These are phyloP conservation scores for Podospora australis DNA, from an alignment of 495 filamentous ascomycete genomes.

Conservation along the genomic window DNA sequence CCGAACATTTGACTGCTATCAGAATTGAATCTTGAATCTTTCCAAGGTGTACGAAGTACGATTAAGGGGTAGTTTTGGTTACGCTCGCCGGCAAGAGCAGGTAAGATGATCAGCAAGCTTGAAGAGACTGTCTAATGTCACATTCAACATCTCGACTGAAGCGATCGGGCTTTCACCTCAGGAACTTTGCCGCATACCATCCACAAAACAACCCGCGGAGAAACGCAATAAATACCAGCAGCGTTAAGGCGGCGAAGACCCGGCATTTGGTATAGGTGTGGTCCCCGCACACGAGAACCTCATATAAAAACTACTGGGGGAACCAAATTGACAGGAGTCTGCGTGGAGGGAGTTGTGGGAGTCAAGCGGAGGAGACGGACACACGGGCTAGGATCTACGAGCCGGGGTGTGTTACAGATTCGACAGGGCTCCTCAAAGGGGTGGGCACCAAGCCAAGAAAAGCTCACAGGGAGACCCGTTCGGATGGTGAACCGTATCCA, in stretches of 20 bases:
- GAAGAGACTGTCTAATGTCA: not conserved
- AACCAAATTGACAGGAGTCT: conserved; percentile 23
- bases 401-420: conserved; percentile 29
- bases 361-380: not conserved
- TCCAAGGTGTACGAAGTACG: too few relatives aligned
- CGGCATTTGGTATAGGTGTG: too few relatives aligned
- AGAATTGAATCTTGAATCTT: too few relatives aligned
- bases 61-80: too few relatives aligned
- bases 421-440: conserved; percentile 17
- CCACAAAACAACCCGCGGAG: too few relatives aligned
- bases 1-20: too few relatives aligned
- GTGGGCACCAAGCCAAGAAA: not conserved
- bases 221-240: not conserved
- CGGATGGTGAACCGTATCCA: not conserved
- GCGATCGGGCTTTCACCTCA: too few relatives aligned
- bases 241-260: not conserved
- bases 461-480: not conserved
- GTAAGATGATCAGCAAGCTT: too few relatives aligned
- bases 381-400: conserved; percentile 23
- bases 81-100: too few relatives aligned
- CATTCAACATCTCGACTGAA: not conserved
- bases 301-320: conserved; percentile 16
- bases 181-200: too few relatives aligned
- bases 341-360: conserved; percentile 1
- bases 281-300: conserved; percentile 18